Base-by-base conservation (phyloP, 78 protist species). In the Diacronema lutheri region DNA sequence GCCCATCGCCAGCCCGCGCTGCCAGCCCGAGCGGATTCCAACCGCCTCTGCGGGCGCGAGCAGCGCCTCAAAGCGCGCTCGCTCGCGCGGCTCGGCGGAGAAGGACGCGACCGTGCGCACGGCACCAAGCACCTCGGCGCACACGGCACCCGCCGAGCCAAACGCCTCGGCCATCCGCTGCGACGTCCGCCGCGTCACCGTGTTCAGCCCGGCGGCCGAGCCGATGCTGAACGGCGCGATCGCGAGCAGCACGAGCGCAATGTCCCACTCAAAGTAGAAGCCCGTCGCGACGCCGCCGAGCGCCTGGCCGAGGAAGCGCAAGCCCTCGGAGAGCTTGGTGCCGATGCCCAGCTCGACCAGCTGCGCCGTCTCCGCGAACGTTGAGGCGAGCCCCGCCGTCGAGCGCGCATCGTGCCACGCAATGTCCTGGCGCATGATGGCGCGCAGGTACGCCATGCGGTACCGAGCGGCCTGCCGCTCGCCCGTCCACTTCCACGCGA, bases 71-170 rank as follows among this genome's bases (percentile, higher is more conserved):
- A 19, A 71, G 20, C 16, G 5, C 58, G 40, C 57, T 9, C 16
- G 58, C 4, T 1, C 12, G 29, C 11, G 23, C 58, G 12, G 25
- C 79, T 71, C 79, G 50, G 29, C n/a, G 26, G 37, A 4, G 35
- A 71, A 41, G 25, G 79, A 16, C 33, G 79, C 79, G 79, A 71
- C 57, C 23, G 79, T 71, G 58, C 79, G 79, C 35, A 71, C 41
- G 19, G 79, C 35, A 37, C 10, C 41, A 38, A 71, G 79, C 38
- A 38, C 33, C 58, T 71, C 79, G 37, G 33, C 1, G 29, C 55
- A 56, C 16, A 21, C 4, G 35, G 13, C 58, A 3, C 58, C 79
- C 25, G 79, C 79, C 19, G 33, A 6, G 46, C 35, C 33, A 58
- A 25, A 65, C 10, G 72, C 72, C 33, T 61, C 33, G 21, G 68